Base-by-base conservation (phyloP, 495 filamentous ascomycete species). In the Aspergillus haitiensis region DNA sequence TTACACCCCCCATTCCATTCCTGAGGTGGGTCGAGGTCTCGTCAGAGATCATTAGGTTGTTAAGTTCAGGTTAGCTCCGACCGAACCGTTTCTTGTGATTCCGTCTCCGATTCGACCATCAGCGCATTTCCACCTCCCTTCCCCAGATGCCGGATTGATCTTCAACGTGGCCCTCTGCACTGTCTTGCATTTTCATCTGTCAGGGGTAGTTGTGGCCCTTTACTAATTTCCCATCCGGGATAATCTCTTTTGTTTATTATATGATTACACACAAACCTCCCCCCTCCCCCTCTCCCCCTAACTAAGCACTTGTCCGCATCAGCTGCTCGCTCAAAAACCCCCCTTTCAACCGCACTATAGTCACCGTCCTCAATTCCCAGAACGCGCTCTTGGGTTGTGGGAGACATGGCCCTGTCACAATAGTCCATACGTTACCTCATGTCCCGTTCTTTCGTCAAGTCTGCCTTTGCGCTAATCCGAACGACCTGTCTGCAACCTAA, bases 91-190 rank as follows among this genome's bases (percentile, higher is more conserved):
- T 57, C 57, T 48, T 49, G 60, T 65, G 63, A 65, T 61, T 58
- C 39, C 36, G 50, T 27, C 52, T 62, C 56, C 59, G 56, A 59
- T 60, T 65, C 52, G 56, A 46, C 37, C 56, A 37, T 50, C 42
- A 21, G 27, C 12, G 36, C 39, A 31, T 42, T 46, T 34, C 50
- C 50, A 31, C 42, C 42, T 33, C 50, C 48, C 56, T 44, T 64
- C 64, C 65, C 65, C 65, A 61, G 60, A 60, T 58, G 61, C 54
- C 37, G 32, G 36, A 18, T 58, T 46, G 61, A 67, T 64, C 62
- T 63, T 63, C 65, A 67, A 67, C 65, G 65, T 67, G 59, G 59
- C 62, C 47, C 59, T 56, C 56, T 56, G 55, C 58, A 50, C 42
- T 45, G 46, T 67, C 56, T 59, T 64, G 55, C 52, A 54, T 58